phyloP scores from a whole-genome alignment of 805 yeast genomes.

The Phaffomyces thermotolerans region DNA sequence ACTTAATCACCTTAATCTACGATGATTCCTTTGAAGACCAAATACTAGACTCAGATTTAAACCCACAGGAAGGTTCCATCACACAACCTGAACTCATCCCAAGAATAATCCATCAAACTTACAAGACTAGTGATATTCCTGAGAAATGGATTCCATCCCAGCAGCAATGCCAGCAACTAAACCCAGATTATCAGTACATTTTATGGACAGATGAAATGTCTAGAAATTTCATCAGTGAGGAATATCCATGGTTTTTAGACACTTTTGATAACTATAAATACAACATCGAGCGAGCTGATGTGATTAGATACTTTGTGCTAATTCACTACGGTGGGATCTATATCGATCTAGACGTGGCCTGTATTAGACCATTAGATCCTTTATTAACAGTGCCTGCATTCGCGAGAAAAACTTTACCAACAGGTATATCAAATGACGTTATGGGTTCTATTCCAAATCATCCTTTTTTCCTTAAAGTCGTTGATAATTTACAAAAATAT shows the following conservation, averaged over 20 bases:
- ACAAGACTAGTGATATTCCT: conserved; percentile 73
- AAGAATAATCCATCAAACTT: conserved; percentile 89
- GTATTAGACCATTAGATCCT: conserved; percentile 73
- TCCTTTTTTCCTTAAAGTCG: conserved; percentile 70
- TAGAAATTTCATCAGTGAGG: conserved; percentile 65
- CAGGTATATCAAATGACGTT: conserved; percentile 88
- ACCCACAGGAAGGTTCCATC: conserved; percentile 38
- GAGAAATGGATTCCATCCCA: conserved; percentile 77
- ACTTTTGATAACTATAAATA: conserved; percentile 74
- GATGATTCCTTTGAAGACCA: conserved; percentile 67
- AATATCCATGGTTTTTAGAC: conserved; percentile 79
- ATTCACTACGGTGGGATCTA: conserved; percentile 85
- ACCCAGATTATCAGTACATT: conserved; percentile 83
- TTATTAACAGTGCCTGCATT: conserved; percentile 76
- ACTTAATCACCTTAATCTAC: conserved; percentile 63
- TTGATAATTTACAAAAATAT: conserved; percentile 54
- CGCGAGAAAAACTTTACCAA: conserved; percentile 80
- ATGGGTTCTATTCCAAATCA: conserved; percentile 87
- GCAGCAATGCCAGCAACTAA: conserved; percentile 64
- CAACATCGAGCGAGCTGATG: conserved; percentile 87
- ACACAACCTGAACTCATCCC: conserved; percentile 60
- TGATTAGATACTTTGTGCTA: conserved; percentile 78
- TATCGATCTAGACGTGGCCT: conserved; percentile 86
- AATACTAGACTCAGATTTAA: conserved; percentile 52
- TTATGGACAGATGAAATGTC: conserved; percentile 89